Evolutionary conservation across 2,329 filamentous ascomycete genomes (phyloP).

Genomic region (Colletotrichum higginsianum): DNA sequence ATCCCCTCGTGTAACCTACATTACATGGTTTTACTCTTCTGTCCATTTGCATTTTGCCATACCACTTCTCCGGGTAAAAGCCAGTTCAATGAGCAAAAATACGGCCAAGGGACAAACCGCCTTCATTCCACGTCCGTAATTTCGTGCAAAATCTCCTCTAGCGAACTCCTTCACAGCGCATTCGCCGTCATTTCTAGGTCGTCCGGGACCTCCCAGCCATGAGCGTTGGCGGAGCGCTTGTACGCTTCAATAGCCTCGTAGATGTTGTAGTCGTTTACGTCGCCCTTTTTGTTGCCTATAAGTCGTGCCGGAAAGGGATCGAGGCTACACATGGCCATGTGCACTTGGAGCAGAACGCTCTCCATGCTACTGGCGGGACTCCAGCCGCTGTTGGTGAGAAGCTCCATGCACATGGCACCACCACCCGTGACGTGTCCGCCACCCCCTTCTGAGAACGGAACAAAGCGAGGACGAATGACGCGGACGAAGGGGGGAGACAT

Average conservation of each 20-base stretch:
- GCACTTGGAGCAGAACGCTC: conserved; percentile 84
- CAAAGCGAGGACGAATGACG: conserved; percentile 84
- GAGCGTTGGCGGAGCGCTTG: conserved; percentile 63
- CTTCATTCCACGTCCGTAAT: too few species aligned
- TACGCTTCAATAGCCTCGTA: conserved; percentile 83
- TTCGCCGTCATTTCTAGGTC: conserved; percentile 68
- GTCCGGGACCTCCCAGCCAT: conserved; percentile 81
- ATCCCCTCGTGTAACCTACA: too few species aligned
- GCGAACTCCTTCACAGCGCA: conserved; percentile 28
- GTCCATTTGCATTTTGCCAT: background rate
- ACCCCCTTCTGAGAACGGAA: conserved; percentile 79
- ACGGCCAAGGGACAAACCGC: too few species aligned
- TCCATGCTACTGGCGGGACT: conserved; percentile 81
- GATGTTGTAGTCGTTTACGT: conserved; percentile 72
- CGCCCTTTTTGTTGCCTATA: conserved; percentile 46
- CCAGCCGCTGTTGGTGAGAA: conserved; percentile 89
- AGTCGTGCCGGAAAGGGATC: conserved; percentile 83
- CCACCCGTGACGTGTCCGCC: conserved; percentile 90
- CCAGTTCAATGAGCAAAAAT: conserved; percentile 2
- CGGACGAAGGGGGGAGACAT: conserved; percentile 87
- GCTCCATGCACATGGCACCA: conserved; percentile 87
- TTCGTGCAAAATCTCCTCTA: too few species aligned
- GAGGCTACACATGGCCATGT: conserved; percentile 78
- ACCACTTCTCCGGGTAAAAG: background rate
- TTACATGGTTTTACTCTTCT: background rate